These are phyloP conservation scores for Cyberlindnera americana DNA, from an alignment of 805 yeast genomes.

Conservation along the genomic window DNA sequence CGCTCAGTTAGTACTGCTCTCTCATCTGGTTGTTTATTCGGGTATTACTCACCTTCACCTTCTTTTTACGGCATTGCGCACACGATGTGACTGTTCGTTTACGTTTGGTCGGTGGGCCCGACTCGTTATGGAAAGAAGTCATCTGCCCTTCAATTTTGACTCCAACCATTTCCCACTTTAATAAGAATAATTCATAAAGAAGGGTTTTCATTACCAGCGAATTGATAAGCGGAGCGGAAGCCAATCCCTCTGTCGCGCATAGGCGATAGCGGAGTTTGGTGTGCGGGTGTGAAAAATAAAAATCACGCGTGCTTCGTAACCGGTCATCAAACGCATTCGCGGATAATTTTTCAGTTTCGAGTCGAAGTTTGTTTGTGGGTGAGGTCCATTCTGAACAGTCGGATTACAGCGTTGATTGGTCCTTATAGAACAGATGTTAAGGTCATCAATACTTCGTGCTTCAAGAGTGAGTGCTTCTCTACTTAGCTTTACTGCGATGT, in stretches of 20 bases:
- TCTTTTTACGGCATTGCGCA: constrained; percentile 26
- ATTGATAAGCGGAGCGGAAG: constrained; percentile 2
- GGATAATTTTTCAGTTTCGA: no score
- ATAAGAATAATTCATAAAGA: no score
- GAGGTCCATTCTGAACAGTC: no score
- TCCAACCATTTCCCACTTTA: constrained; percentile 2
- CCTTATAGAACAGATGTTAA: no score
- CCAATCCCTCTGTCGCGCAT: background rate
- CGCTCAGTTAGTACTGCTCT: background rate
- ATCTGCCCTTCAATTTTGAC: background rate
- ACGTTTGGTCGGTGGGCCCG: constrained; percentile 22
- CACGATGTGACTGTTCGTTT: constrained; percentile 25
- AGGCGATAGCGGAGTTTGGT: constrained; percentile 1
- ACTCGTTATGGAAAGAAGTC: constrained; percentile 8
- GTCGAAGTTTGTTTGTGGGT: no score
- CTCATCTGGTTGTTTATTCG: no score
- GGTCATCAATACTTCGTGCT: constrained; percentile 26
- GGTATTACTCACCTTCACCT: constrained; percentile 16
- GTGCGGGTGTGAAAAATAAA: constrained; percentile 2
- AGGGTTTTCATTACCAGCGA: no score
- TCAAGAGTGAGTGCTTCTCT: no score
- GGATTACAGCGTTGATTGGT: no score
- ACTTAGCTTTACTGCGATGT: no score
- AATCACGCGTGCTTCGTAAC: background rate
- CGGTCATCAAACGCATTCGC: no score